A percentile compares a stretch with the other conserved stretches of the same genome.
Conservation (phyloP, 179 eudicot species). For the Gypsophila paniculata region DNA sequence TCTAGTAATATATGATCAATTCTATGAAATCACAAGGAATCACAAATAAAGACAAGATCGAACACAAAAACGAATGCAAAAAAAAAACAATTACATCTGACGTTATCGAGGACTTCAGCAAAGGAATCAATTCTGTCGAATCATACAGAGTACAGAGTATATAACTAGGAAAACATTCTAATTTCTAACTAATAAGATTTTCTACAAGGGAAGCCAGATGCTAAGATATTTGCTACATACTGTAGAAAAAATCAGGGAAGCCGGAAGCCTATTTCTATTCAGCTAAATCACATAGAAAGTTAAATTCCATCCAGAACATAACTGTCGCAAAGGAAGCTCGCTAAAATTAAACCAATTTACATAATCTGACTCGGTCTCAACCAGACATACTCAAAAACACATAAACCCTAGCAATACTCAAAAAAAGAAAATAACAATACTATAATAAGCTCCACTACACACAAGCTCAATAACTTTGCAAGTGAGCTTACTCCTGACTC, state of each 20-base stretch:
- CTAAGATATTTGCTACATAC: too few relatives aligned
- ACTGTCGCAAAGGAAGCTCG: too few relatives aligned
- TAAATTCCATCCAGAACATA: neutral
- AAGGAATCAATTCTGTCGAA: neutral
- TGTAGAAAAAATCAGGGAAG: neutral
- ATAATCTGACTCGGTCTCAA: too few relatives aligned
- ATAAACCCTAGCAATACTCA: too few relatives aligned
- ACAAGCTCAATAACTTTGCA: too few relatives aligned
- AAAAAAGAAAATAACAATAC: too few relatives aligned
- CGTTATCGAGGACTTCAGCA: neutral
- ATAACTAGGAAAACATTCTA: neutral
- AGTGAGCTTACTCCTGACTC: too few relatives aligned
- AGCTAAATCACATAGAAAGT: neutral
- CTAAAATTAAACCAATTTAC: too few relatives aligned
- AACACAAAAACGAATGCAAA: neutral
- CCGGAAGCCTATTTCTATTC: neutral
- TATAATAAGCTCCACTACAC: too few relatives aligned
- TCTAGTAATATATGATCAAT: conserved; percentile 93
- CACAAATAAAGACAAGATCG: neutral
- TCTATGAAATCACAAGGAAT: conserved; percentile 38
- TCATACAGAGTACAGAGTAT: neutral
- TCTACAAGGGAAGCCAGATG: neutral
- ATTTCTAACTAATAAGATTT: neutral
- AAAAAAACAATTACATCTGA: neutral
- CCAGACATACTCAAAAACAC: too few relatives aligned